phyloP scores from a whole-genome alignment of 306 rosid genomes.

The Dalbergia oliveri region DNA sequence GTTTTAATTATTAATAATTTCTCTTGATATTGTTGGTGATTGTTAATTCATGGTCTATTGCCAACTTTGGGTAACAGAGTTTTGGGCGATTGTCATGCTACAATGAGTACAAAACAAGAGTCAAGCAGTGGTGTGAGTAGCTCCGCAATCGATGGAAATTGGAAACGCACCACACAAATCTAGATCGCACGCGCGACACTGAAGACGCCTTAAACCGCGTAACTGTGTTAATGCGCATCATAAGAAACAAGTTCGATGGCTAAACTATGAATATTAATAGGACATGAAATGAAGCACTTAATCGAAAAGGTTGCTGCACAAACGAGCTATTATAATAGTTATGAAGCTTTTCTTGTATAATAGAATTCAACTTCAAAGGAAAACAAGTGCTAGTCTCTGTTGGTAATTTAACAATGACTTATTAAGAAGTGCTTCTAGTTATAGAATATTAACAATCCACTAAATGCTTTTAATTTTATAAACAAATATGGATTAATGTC shows the following conservation, averaged over 20 bases:
- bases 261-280: background rate
- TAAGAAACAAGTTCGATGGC: background rate
- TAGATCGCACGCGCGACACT: slow-evolving; percentile 44
- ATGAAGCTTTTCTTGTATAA: background rate
- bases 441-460: too few relatives aligned
- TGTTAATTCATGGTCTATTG: slow-evolving; percentile 45
- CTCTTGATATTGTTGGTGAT: slow-evolving; percentile 31
- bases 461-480: too few relatives aligned
- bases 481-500: too few relatives aligned
- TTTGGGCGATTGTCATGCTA: slow-evolving; percentile 34
- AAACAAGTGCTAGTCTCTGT: background rate
- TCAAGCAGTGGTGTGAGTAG: slow-evolving; percentile 36
- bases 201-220: slow-evolving; percentile 13
- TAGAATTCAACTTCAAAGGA: background rate
- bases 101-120: slow-evolving; percentile 61
- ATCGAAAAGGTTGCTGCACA: background rate
- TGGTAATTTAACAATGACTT: too few relatives aligned
- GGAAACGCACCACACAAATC: slow-evolving; percentile 38
- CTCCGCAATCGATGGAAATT: slow-evolving; percentile 37
- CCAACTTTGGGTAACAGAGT: slow-evolving; percentile 29
- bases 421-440: too few relatives aligned
- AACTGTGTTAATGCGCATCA: slow-evolving; percentile 5
- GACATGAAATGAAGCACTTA: background rate
- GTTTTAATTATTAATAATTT: slow-evolving; percentile 29
- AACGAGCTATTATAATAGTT: background rate